Evolutionary conservation across 2,329 filamentous ascomycete genomes (phyloP), one percentile per base, ranked within the genome.

Genomic region (Fusarium brachygibbosum): DNA sequence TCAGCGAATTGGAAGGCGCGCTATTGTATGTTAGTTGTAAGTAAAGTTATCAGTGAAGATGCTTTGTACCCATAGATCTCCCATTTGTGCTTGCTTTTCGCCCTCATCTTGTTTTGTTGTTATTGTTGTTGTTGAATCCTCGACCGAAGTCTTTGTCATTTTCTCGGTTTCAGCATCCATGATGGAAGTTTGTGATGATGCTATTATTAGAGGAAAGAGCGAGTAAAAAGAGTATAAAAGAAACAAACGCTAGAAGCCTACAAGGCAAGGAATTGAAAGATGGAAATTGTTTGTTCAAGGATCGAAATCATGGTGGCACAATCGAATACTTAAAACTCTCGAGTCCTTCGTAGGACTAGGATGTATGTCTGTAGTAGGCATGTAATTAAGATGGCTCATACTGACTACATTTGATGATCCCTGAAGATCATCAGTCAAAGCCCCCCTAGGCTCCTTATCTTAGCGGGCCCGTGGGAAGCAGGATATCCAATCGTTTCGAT

Each of bases 1-100:
- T 68, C 66, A 21, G 65, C 66, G n/a, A 65, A 69, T 17, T 48
- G 42, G 7, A 69, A 69, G n/a, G 64, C 66, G 17, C 66, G 59
- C 66, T 68, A 8, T 5, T 2, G 11, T 4, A 3, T 17, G 38
- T 59, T 37, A 67, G 49, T n/a, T 32, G n/a, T 19, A 0, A 21
- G 5, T 4, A 21, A 4, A 6, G n/a, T 19, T 14, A 12, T 12
- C 4, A n/a, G 19, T 13, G 1, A 5, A n/a, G 8, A 16, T 11
- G 4, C 3, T 1, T 12, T 35, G 19, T 59, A 68, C 65, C 64
- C 64, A 68, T 54, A 59, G 38, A 37, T 59, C 53, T 13, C 59
- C 41, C 14, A 68, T 32, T 5, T 52, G 44, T 16, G 52, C 64
- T 12, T 44, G 48, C 3, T 52, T 60, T 19, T 60, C 52, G 13